Evolutionary conservation across 2,329 filamentous ascomycete species (phyloP).

Genomic region (Epichloe hybrida): DNA sequence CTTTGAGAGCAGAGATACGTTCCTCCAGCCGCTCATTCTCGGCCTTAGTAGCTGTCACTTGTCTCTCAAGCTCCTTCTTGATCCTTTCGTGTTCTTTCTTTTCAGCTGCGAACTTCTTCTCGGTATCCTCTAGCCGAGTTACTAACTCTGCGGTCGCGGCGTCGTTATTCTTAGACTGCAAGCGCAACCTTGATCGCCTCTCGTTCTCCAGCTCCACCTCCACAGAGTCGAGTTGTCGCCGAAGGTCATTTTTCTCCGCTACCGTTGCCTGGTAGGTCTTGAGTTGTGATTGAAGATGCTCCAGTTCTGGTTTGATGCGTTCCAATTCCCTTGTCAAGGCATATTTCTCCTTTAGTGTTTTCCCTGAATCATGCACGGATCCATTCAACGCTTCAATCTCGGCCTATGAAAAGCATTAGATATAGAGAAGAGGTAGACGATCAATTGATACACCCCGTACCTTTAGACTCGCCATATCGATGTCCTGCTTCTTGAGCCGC

Average conservation of each 20-base stretch:
- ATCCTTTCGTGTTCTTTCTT: constrained; percentile 33
- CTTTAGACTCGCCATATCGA: constrained; percentile 34
- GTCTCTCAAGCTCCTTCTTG: constrained; percentile 35
- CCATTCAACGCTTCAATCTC: constrained; percentile 58
- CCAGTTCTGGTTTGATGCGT: constrained; percentile 39
- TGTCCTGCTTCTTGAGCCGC: constrained; percentile 33
- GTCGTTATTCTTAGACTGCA: constrained; percentile 20
- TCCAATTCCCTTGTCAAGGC: constrained; percentile 37
- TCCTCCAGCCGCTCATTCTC: constrained; percentile 54
- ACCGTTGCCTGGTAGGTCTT: constrained; percentile 52
- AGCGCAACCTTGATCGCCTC: constrained; percentile 28
- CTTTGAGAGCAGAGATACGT: constrained; percentile 54
- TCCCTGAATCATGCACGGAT: constrained; percentile 55
- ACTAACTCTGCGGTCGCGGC: constrained; percentile 29
- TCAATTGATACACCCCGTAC: constrained; percentile 16
- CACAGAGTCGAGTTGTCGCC: constrained; percentile 62
- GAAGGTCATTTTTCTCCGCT: constrained; percentile 65
- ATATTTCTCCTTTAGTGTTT: constrained; percentile 48
- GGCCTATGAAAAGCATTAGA: constrained; percentile 32
- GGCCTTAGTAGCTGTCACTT: constrained; percentile 45
- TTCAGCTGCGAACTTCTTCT: constrained; percentile 25
- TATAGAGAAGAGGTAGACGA: background rate
- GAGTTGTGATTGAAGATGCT: constrained; percentile 41
- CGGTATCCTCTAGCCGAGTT: constrained; percentile 21
- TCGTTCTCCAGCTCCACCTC: constrained; percentile 77